These are phyloP conservation scores for Cyberlindnera mrakii DNA, from an alignment of 805 yeast species.

Conservation along the genomic window DNA sequence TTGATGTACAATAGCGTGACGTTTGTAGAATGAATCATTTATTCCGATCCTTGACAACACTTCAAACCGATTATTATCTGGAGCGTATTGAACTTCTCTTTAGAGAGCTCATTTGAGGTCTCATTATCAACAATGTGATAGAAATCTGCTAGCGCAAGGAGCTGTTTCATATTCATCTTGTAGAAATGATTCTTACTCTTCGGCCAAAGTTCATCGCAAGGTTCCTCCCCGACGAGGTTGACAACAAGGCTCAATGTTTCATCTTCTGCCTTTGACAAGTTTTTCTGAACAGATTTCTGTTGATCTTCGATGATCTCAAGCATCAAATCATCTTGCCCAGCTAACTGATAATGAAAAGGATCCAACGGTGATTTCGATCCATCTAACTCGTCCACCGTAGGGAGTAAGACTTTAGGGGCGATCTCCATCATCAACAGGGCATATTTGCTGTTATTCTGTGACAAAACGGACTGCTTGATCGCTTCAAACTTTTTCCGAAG, in stretches of 20 bases:
- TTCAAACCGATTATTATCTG: background rate
- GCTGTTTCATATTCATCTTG: background rate
- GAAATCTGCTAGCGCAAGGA: background rate
- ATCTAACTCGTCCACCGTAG: background rate
- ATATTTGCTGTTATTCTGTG: background rate
- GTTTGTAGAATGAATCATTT: too few relatives aligned
- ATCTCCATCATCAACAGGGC: background rate
- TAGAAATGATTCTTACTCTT: background rate
- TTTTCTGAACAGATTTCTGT: background rate
- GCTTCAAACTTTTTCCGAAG: background rate
- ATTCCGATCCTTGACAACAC: too few relatives aligned
- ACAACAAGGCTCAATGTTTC: background rate
- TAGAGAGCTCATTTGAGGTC: background rate
- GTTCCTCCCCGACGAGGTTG: constrained; percentile 1
- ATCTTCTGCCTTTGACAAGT: background rate
- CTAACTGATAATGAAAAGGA: background rate
- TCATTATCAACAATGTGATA: constrained; percentile 1
- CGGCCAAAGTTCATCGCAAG: constrained; percentile 2
- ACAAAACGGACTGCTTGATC: background rate
- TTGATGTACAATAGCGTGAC: too few relatives aligned
- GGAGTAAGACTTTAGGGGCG: constrained; percentile 1
- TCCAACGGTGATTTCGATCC: background rate
- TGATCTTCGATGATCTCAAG: background rate
- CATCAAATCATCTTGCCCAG: background rate
- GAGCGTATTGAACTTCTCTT: background rate